Evolutionary conservation across 371 early-diverging fungal species (phyloP), one percentile per base, ranked within the genome.

Genomic region (Ordospora pajunii): DNA sequence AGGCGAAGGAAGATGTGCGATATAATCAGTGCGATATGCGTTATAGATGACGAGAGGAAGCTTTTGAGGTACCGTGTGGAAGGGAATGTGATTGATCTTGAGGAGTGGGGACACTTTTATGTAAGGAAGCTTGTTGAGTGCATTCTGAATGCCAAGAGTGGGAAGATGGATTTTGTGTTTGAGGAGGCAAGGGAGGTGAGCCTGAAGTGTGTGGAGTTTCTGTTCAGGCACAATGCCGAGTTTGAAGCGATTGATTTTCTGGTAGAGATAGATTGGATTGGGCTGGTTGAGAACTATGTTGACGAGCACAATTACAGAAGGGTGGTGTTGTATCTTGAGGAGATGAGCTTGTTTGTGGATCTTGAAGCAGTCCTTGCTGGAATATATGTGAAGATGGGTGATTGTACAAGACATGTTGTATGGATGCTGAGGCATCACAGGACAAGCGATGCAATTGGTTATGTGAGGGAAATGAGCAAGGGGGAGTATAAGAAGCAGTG

Each of bases 231-330:
- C 66, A 84, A 85, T 75, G 64, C 62, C 2, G 85, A 85, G 65
- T 72, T 72, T 58, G 85, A 85, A 44, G 83, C 81, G 19, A 79
- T 85, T 54, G 85, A 85, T 75, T 79, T 82, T 65, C 44, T 84
- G 8, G 7, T 81, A n/a, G 85, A 85, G 58, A 73, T 83, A 10
- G 70, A 80, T 10, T 9, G 62, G 44, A 44, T 80, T 6, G 52
- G 75, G 9, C 11, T n/a, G 22, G 53, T 85, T 14, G 17, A 75
- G n/a, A 37, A 77, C 2, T 78, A 66, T 65, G 76, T 78, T 19
- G 84, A 85, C 23, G 42, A 44, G 21, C 75, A 84, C 44, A 85
- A 85, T 70, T 73, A 72, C 19, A 76, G 84, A 14, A 75, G 84
- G 72, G 73, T 82, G 17, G 51, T 72, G 23, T 6, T 67, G 2